Conservation (phyloP, 805 yeast genomes). For the Danielozyma ontarioensis region DNA sequence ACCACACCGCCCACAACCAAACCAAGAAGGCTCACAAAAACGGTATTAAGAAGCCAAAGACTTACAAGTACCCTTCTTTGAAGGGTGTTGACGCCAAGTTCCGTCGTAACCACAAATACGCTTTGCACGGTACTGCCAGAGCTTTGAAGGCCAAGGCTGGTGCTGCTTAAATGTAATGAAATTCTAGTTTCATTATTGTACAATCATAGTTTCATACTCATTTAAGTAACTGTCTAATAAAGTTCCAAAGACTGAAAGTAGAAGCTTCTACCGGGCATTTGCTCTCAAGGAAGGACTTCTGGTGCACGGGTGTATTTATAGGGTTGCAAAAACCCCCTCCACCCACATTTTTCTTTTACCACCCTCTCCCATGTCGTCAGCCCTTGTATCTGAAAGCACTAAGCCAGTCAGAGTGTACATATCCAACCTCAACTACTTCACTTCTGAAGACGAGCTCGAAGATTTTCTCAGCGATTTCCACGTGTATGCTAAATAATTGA, state of each 20-base stretch:
- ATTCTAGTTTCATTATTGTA: conserved; percentile 1
- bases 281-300: too few species aligned
- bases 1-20: conserved; percentile 99
- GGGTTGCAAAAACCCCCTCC: too few species aligned
- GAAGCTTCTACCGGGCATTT: neutral
- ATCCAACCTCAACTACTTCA: conserved; percentile 47
- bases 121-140: conserved; percentile 95
- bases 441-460: conserved; percentile 50
- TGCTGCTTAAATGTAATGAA: conserved; percentile 40
- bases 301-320: too few species aligned
- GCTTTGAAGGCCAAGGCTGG: conserved; percentile 84
- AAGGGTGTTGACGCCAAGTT: conserved; percentile 99
- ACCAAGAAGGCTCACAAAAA: conserved; percentile 99
- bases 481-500: too few species aligned
- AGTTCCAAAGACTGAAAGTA: neutral
- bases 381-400: too few species aligned
- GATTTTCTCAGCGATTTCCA: conserved; percentile 40
- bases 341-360: too few species aligned
- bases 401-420: conserved; percentile 51
- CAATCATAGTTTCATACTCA: conserved; percentile 10
- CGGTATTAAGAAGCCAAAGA: conserved; percentile 99
- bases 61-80: conserved; percentile 96
- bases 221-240: too few species aligned
- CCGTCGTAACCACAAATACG: conserved; percentile 99
- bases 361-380: too few species aligned